Conservation (phyloP, 257 asterid genomes). For the Scutellaria minor region DNA sequence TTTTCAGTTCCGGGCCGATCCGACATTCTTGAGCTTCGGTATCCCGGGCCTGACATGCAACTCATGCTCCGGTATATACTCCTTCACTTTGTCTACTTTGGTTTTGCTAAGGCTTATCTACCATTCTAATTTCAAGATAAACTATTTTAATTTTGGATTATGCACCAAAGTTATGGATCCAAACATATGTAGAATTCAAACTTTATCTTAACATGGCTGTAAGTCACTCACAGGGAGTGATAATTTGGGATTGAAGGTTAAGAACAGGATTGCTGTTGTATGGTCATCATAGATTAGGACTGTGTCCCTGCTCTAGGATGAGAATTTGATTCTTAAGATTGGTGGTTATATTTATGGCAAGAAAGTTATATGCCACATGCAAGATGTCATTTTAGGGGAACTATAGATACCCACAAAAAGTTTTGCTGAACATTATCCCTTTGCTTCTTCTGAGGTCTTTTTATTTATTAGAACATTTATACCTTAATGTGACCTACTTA, state of each 20-base stretch:
- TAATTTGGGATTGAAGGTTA: constrained; percentile 13
- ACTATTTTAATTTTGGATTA: background rate
- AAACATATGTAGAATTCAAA: background rate
- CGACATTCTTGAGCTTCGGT: constrained; percentile 68
- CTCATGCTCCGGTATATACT: constrained; percentile 72
- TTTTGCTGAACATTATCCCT: constrained; percentile 7
- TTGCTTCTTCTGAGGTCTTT: constrained; percentile 18
- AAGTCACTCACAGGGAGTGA: constrained; percentile 1
- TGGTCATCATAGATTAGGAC: constrained; percentile 2
- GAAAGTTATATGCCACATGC: background rate
- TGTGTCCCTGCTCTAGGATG: constrained; percentile 3
- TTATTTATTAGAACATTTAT: constrained; percentile 15
- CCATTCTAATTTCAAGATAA: background rate
- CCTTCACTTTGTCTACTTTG: background rate
- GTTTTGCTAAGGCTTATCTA: background rate
- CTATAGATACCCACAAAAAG: constrained; percentile 10
- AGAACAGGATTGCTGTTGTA: constrained; percentile 12
- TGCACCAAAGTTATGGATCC: constrained; percentile 11
- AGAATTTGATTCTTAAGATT: constrained; percentile 11
- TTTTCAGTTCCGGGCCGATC: constrained; percentile 84
- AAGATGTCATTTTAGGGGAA: constrained; percentile 23
- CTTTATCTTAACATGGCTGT: background rate
- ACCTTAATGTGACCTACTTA: background rate
- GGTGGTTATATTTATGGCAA: constrained; percentile 14
- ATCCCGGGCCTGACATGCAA: constrained; percentile 98